These are phyloP conservation scores for Acanthamoeba culbertsoni DNA, from an alignment of 208 protist species.

Conservation along the genomic window DNA sequence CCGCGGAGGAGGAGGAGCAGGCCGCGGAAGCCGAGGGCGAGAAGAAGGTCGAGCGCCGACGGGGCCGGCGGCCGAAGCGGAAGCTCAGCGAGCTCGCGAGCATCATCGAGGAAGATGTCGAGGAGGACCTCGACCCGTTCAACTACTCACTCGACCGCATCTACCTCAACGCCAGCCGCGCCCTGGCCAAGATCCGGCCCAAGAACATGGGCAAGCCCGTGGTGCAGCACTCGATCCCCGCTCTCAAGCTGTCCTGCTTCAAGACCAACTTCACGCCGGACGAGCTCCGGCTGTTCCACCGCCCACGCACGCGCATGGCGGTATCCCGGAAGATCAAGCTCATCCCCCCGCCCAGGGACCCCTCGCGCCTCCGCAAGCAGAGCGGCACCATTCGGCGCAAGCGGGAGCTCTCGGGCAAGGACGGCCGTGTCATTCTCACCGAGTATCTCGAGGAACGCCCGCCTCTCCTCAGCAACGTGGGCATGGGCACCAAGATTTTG, in stretches of 20 bases:
- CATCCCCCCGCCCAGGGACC: not conserved
- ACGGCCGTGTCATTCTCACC: conserved; percentile 70
- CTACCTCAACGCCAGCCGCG: not conserved
- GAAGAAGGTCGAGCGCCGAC: not conserved
- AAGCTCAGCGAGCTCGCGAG: conserved; percentile 50
- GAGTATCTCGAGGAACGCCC: conserved; percentile 72
- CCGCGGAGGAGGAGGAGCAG: not conserved
- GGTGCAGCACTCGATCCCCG: conserved; percentile 54
- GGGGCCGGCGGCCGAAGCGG: conserved; percentile 26
- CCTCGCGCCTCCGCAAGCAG: not conserved
- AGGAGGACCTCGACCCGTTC: conserved; percentile 53
- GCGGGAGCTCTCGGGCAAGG: conserved; percentile 44
- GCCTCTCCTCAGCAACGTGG: conserved; percentile 56
- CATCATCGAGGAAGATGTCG: conserved; percentile 55
- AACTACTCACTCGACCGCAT: conserved; percentile 55
- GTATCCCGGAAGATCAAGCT: conserved; percentile 50
- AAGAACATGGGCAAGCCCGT: conserved; percentile 54
- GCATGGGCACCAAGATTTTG: conserved; percentile 71
- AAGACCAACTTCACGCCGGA: conserved; percentile 51
- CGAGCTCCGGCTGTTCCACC: conserved; percentile 39
- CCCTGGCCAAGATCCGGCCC: conserved; percentile 5
- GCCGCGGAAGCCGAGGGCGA: not conserved
- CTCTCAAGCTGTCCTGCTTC: conserved; percentile 40
- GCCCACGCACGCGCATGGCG: not conserved
- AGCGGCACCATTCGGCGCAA: conserved; percentile 15